Conservation (phyloP, 805 yeast species). For the Blastobotrys peoriensis region DNA sequence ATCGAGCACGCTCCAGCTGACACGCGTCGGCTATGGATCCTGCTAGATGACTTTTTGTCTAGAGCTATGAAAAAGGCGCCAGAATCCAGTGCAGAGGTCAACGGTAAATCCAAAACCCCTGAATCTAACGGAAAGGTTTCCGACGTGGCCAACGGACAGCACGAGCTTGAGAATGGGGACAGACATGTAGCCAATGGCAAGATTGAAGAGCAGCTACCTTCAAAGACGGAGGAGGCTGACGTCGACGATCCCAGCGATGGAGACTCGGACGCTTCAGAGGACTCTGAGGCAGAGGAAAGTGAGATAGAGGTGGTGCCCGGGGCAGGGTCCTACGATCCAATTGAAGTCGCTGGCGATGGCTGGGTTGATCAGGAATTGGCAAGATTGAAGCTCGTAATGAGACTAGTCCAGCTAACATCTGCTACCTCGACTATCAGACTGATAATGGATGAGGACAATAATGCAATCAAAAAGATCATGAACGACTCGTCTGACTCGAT, state of each 20-base stretch:
- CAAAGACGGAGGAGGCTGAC: background rate
- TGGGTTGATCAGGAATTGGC: slow-evolving; percentile 21
- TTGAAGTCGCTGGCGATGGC: background rate
- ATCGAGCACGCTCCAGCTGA: slow-evolving; percentile 31
- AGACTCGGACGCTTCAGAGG: background rate
- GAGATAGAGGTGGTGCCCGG: background rate
- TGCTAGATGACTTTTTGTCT: slow-evolving; percentile 24
- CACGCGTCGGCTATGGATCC: slow-evolving; percentile 28
- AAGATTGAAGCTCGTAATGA: slow-evolving; percentile 24
- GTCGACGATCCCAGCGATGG: background rate
- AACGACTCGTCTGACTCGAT: slow-evolving; percentile 25
- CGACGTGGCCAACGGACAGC: too few relatives aligned
- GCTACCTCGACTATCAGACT: slow-evolving; percentile 32
- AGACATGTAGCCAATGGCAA: too few relatives aligned
- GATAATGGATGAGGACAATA: slow-evolving; percentile 29
- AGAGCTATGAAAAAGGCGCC: background rate
- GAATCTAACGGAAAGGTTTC: slow-evolving; percentile 8
- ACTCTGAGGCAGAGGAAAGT: background rate
- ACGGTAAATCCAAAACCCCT: slow-evolving; percentile 12
- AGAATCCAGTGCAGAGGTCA: background rate
- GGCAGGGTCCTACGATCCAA: background rate
- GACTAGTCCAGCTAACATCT: slow-evolving; percentile 26
- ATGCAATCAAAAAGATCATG: slow-evolving; percentile 24
- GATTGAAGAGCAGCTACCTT: background rate
- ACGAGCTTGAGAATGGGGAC: too few relatives aligned